Conservation (phyloP, 768 basidiomycete genomes). For the Lactarius deliciosus region DNA sequence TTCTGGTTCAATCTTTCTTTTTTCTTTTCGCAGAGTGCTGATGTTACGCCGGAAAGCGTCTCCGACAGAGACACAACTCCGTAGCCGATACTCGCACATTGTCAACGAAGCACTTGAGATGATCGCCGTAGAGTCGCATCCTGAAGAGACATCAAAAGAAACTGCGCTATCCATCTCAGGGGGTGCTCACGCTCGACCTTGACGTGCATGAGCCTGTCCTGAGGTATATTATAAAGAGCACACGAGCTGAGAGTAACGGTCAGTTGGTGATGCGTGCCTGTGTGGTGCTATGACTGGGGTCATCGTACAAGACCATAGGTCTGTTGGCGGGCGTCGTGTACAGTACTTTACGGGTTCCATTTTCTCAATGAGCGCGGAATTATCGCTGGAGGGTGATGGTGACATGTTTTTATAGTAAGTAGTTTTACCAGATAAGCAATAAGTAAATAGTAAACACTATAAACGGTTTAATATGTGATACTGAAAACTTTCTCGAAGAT, state of each 20-base stretch:
- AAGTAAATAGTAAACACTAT: no score
- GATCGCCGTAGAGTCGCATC: not conserved
- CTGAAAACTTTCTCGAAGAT: not conserved
- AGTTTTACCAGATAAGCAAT: no score
- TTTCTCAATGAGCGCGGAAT: not conserved
- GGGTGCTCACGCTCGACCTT: not conserved
- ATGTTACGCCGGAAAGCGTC: conserved; percentile 23
- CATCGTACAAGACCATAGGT: not conserved
- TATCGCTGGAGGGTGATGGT: conserved; percentile 7
- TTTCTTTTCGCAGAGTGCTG: conserved; percentile 16
- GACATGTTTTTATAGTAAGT: not conserved
- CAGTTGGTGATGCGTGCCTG: not conserved
- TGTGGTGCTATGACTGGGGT: conserved; percentile 2
- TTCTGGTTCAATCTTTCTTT: not conserved
- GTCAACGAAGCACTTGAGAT: conserved; percentile 26
- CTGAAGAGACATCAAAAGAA: not conserved
- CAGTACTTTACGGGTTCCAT: conserved; percentile 1
- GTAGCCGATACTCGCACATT: conserved; percentile 4
- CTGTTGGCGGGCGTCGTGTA: conserved; percentile 1
- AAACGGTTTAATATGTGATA: not conserved
- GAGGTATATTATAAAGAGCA: not conserved
- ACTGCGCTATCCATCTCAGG: not conserved
- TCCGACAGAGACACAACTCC: conserved; percentile 26
- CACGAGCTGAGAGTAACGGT: not conserved
- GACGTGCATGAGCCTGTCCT: not conserved